Evolutionary conservation across 192 early-diverging fungal species (phyloP).

Genomic region (Glomus cerebriforme): DNA sequence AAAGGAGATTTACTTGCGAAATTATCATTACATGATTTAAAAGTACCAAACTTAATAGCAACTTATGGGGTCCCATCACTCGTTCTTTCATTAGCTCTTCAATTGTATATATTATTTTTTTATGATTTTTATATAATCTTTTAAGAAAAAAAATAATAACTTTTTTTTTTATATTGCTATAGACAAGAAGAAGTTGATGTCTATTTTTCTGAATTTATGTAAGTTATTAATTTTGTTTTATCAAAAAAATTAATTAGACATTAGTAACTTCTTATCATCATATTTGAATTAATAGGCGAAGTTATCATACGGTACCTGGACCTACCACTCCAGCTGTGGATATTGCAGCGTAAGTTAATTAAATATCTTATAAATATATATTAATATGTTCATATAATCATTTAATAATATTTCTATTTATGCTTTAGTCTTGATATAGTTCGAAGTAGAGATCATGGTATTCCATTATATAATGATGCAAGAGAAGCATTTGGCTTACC

Average conservation of each 20-base stretch:
- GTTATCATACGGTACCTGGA: too few relatives aligned
- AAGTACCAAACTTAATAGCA: not conserved
- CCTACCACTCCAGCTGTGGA: not conserved
- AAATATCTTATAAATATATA: not conserved
- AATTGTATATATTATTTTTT: not conserved
- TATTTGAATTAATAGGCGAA: too few relatives aligned
- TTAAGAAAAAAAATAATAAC: not conserved
- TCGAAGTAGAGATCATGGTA: not conserved
- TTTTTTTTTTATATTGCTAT: not conserved
- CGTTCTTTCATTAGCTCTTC: not conserved
- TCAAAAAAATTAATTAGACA: too few relatives aligned
- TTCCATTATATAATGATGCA: slow-evolving; percentile 3
- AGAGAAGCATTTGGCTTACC: not conserved
- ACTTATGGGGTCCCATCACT: not conserved
- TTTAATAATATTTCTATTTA: not conserved
- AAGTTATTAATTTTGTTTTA: not conserved
- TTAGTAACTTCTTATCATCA: too few relatives aligned
- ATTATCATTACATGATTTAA: not conserved
- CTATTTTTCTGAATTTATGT: not conserved
- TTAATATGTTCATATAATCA: not conserved
- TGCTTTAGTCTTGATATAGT: not conserved
- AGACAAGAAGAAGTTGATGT: not conserved
- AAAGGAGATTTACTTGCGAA: not conserved
- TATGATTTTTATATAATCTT: not conserved
- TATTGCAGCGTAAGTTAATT: not conserved